Evolutionary conservation across 352 stramenopile genomes (phyloP).

Genomic region (Phytophthora colocasiae): DNA sequence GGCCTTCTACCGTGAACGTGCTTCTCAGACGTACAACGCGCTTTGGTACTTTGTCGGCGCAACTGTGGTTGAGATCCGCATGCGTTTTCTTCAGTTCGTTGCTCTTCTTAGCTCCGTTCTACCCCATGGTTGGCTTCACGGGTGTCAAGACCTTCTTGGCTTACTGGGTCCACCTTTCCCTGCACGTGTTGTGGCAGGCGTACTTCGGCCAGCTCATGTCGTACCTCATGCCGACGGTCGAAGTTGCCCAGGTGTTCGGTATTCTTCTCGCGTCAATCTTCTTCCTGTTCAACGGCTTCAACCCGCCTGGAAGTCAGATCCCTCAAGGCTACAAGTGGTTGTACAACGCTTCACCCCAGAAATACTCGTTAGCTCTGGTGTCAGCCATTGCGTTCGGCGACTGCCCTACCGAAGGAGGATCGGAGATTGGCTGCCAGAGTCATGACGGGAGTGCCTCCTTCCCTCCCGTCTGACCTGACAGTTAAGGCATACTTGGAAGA

Average conservation of each 20-base stretch:
- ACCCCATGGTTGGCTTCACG: constrained; percentile 25
- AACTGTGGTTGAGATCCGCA: constrained; percentile 26
- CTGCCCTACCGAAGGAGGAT: constrained; percentile 6
- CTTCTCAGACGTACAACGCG: constrained; percentile 53
- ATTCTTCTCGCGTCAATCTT: constrained; percentile 23
- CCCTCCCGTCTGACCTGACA: constrained; percentile 20
- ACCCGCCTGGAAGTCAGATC: constrained; percentile 7
- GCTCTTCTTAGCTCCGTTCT: constrained; percentile 26
- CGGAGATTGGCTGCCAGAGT: constrained; percentile 29
- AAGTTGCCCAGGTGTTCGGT: constrained; percentile 51
- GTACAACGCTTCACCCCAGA: constrained; percentile 22
- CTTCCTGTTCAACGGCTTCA: constrained; percentile 31
- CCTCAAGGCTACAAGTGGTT: constrained; percentile 23
- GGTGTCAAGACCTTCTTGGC: constrained; percentile 16
- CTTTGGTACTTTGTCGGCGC: constrained; percentile 25
- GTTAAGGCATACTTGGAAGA: constrained; percentile 34
- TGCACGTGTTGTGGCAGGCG: constrained; percentile 28
- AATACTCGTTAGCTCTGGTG: constrained; percentile 13
- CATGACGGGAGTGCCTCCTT: constrained; percentile 31
- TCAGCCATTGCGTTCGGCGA: constrained; percentile 12
- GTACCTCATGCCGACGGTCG: constrained; percentile 38
- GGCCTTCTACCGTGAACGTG: constrained; percentile 90
- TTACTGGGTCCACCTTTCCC: constrained; percentile 4
- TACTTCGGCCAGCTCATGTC: constrained; percentile 36
- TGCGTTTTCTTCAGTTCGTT: constrained; percentile 49